phyloP scores from a whole-genome alignment of 2,329 filamentous ascomycete species.

The Tolypocladium sp. region DNA sequence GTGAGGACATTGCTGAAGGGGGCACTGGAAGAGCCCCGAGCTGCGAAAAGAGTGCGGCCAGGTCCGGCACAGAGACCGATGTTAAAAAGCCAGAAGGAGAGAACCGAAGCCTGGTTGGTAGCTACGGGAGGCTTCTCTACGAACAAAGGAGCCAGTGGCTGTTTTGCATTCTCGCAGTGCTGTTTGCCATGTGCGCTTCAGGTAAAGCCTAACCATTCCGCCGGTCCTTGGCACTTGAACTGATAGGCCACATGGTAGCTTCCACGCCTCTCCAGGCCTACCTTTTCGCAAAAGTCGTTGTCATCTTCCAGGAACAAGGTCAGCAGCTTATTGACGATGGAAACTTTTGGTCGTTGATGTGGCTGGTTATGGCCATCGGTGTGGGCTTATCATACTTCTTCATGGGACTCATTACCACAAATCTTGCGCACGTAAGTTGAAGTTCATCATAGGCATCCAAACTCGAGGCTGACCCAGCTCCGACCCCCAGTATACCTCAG shows the following conservation, averaged over 20 bases:
- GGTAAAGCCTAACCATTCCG: no score
- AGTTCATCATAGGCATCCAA: no score
- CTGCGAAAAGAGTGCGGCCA: slow-evolving; percentile 36
- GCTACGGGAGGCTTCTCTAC: slow-evolving; percentile 46
- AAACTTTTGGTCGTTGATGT: slow-evolving; percentile 59
- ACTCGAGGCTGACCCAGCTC: no score
- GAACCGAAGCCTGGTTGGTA: slow-evolving; percentile 35
- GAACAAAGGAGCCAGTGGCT: slow-evolving; percentile 45
- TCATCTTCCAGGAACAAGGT: slow-evolving; percentile 32
- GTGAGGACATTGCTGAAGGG: slow-evolving; percentile 25
- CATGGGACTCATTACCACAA: slow-evolving; percentile 26
- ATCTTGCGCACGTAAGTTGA: no score
- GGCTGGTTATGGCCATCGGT: slow-evolving; percentile 46
- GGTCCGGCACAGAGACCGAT: slow-evolving; percentile 19
- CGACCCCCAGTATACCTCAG: slow-evolving; percentile 4
- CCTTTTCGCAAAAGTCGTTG: slow-evolving; percentile 44
- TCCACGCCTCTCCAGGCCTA: slow-evolving; percentile 42
- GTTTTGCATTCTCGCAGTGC: slow-evolving; percentile 38
- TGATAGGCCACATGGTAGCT: slow-evolving; percentile 15
- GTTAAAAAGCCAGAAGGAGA: slow-evolving; percentile 14
- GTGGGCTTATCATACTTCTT: slow-evolving; percentile 45
- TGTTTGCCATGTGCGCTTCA: slow-evolving; percentile 32
- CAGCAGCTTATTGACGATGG: slow-evolving; percentile 27
- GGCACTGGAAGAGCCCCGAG: slow-evolving; percentile 27
- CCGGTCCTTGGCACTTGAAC: no score